These are phyloP conservation scores for Arachis stenosperma DNA, from an alignment of 306 rosid genomes.

Conservation along the genomic window DNA sequence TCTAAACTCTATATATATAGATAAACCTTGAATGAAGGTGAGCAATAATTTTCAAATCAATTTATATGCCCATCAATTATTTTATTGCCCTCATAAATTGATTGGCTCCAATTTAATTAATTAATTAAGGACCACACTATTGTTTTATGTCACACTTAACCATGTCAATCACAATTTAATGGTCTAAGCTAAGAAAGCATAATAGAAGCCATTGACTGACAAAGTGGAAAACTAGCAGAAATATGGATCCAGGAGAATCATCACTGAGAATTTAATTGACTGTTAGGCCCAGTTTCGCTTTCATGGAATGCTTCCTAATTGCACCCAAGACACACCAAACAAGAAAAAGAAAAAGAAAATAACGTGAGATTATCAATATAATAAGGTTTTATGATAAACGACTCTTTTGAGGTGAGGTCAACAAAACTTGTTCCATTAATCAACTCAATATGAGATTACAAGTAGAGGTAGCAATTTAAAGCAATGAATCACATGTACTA, in stretches of 20 bases:
- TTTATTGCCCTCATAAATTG: not conserved
- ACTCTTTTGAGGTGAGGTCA: too few relatives aligned
- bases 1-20: not conserved
- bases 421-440: too few relatives aligned
- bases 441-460: too few relatives aligned
- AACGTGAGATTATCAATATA: not conserved
- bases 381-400: too few relatives aligned
- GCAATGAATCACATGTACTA: too few relatives aligned
- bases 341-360: not conserved
- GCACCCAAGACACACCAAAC: not conserved
- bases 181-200: conserved; percentile 27
- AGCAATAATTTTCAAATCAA: not conserved
- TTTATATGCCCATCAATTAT: not conserved
- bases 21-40: conserved; percentile 16
- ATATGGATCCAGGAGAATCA: conserved; percentile 23
- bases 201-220: conserved; percentile 32
- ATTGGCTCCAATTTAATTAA: not conserved
- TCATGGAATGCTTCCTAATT: conserved; percentile 33
- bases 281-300: conserved; percentile 39
- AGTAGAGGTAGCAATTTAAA: too few relatives aligned
- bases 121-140: not conserved
- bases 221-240: conserved; percentile 35
- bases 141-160: not conserved
- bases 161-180: conserved; percentile 15
- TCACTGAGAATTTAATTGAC: conserved; percentile 26